Evolutionary conservation across 305 asterid species (phyloP).

Genomic region (Fraxinus nigra): DNA sequence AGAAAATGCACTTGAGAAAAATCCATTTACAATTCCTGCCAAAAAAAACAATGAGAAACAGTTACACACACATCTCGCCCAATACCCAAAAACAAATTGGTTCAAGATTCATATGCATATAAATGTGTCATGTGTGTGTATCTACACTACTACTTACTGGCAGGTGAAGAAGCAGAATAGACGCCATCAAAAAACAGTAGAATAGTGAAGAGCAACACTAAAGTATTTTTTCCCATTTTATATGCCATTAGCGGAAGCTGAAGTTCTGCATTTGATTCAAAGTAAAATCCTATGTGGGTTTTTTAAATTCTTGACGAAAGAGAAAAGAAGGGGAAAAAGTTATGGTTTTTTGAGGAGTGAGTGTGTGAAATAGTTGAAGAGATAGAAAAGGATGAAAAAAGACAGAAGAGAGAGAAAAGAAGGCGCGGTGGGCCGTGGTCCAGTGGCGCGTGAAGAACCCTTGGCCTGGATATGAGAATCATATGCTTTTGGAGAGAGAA

Average conservation of each 20-base stretch:
- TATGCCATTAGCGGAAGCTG: conserved; percentile 33
- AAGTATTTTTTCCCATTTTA: conserved; percentile 33
- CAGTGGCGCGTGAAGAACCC: conserved; percentile 32
- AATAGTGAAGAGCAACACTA: conserved; percentile 45
- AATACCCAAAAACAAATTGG: not conserved
- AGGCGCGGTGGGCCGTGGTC: not conserved
- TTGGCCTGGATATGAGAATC: conserved; percentile 23
- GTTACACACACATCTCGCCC: not conserved
- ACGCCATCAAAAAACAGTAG: conserved; percentile 47
- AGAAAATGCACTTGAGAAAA: conserved; percentile 69
- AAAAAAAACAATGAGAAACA: not conserved
- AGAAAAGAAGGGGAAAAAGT: conserved; percentile 28
- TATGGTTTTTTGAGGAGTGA: conserved; percentile 39
- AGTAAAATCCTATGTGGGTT: conserved; percentile 39
- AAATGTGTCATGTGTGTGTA: conserved; percentile 9
- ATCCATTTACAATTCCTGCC: conserved; percentile 76
- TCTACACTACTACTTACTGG: conserved; percentile 60
- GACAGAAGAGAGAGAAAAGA: conserved; percentile 6
- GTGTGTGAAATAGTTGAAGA: conserved; percentile 25
- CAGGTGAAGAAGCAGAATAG: conserved; percentile 60
- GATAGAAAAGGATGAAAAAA: conserved; percentile 16
- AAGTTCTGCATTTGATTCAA: conserved; percentile 44
- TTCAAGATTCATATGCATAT: conserved; percentile 19
- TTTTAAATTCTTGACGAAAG: conserved; percentile 28
- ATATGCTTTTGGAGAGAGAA: not conserved